Base-by-base conservation (phyloP, 179 eudicot species). In the Beta macrorhiza region DNA sequence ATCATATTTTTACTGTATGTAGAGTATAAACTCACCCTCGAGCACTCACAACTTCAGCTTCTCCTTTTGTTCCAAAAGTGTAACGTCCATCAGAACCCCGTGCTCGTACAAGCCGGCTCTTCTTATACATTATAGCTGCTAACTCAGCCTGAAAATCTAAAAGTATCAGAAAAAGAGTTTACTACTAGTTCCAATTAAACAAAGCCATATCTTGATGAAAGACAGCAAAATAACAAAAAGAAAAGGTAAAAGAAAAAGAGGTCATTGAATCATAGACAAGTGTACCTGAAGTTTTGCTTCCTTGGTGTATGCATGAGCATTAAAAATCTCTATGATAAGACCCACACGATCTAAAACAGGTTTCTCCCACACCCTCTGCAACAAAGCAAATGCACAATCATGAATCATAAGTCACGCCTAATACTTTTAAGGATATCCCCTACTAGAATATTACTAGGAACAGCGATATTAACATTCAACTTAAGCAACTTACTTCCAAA, bases 221-320 rank as follows among this genome's bases (percentile, higher is more conserved):
- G 42, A 37, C 6, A 58, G 20, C 53, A 20, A 19, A 17, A 75
- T 59, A 83, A 25, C 19, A 10, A n/a, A 49, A 69, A 3, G 56
- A 55, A 29, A 1, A 29, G 32, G 32, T 29, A 29, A 29, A 29
- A 29, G 32, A 29, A 29, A 29, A 29, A 29, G 37, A 29, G 17
- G 55, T 52, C 32, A 59, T 17, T n/a, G 25, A 49, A 22, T 2
- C 25, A 15, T 49, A 5, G 44, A 63, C 22, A 63, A 51, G 47
- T 69, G 37, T 76, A 92, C 99, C 96, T 94, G 99, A 70, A 96
- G 91, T 87, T 90, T 94, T 72, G 92, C 99, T 91, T 96, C 99
- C 88, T 89, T 96, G n/a, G 99, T 96, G 82, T 87, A 91, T 72
- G 99, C 99, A 91, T 96, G 99, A 78, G 99, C 99, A 88, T 96